These are phyloP conservation scores for Ophiostoma novo-ulmi DNA, from an alignment of 2,329 filamentous ascomycete genomes.

Conservation along the genomic window DNA sequence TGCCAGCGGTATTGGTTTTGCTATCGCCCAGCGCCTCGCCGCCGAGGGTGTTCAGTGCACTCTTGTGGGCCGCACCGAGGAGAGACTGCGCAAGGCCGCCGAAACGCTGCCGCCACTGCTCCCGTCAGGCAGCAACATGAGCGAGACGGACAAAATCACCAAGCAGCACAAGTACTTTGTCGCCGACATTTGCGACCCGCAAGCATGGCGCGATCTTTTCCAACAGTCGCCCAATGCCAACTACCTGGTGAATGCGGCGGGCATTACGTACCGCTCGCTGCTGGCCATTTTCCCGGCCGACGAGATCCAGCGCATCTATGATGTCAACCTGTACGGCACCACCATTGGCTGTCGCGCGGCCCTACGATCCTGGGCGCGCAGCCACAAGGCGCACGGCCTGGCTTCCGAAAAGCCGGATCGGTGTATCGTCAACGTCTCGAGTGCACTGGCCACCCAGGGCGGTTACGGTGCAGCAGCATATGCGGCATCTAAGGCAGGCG, in stretches of 20 bases:
- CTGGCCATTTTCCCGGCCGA: slow-evolving; percentile 51
- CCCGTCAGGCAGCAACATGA: slow-evolving; percentile 27
- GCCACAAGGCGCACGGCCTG: slow-evolving; percentile 1
- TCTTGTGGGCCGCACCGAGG: slow-evolving; percentile 54
- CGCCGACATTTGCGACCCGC: slow-evolving; percentile 29
- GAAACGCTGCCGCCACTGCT: slow-evolving; percentile 29
- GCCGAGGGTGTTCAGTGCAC: slow-evolving; percentile 54
- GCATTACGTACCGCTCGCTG: slow-evolving; percentile 60
- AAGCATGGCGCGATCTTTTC: slow-evolving; percentile 26
- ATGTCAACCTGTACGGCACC: slow-evolving; percentile 65
- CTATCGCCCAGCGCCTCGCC: slow-evolving; percentile 63
- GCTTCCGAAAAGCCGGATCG: slow-evolving; percentile 21
- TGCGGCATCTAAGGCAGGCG: slow-evolving; percentile 73
- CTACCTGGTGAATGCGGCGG: slow-evolving; percentile 75
- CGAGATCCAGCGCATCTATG: slow-evolving; percentile 54
- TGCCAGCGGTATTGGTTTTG: slow-evolving; percentile 64
- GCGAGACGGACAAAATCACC: neutral
- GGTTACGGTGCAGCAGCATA: slow-evolving; percentile 66
- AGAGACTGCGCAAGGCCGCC: slow-evolving; percentile 41
- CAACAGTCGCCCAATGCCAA: slow-evolving; percentile 29
- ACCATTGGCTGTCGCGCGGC: slow-evolving; percentile 56
- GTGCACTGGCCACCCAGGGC: slow-evolving; percentile 64
- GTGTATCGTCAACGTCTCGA: slow-evolving; percentile 78
- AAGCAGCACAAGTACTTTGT: slow-evolving; percentile 23
- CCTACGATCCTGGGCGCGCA: slow-evolving; percentile 26